Evolutionary conservation across 768 basidiomycete species (phyloP).

Genomic region (Amanita polypyramis): DNA sequence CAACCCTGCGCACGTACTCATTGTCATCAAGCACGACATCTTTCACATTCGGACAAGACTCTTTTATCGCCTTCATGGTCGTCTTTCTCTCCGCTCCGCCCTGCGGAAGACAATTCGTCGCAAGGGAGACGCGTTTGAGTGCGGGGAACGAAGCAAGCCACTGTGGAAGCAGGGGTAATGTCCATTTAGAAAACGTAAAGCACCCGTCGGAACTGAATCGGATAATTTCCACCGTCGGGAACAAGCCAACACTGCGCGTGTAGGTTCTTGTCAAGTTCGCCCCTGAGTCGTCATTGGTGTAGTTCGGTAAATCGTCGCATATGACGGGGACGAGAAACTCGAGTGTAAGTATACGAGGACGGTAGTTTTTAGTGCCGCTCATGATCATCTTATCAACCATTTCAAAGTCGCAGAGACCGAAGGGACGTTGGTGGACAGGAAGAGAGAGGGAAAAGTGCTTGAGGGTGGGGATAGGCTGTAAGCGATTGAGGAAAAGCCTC

Average conservation of each 20-base stretch:
- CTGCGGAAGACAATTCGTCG: constrained; percentile 10
- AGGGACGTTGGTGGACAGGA: constrained; percentile 13
- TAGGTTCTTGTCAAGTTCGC: background rate
- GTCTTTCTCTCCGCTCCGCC: background rate
- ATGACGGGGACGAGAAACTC: constrained; percentile 12
- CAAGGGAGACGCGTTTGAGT: constrained; percentile 10
- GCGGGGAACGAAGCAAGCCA: constrained; percentile 15
- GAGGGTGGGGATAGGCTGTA: constrained; percentile 8
- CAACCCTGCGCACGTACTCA: constrained; percentile 2
- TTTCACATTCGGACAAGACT: constrained; percentile 7
- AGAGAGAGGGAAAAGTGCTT: constrained; percentile 11
- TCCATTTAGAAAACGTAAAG: constrained; percentile 15
- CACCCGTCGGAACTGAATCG: constrained; percentile 13
- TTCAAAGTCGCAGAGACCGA: constrained; percentile 11
- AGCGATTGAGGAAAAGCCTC: constrained; percentile 9
- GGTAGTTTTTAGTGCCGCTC: background rate
- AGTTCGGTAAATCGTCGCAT: background rate
- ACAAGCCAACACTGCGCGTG: background rate
- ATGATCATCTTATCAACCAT: constrained; percentile 9
- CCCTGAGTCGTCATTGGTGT: background rate
- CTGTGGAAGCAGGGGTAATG: constrained; percentile 11
- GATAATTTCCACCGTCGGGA: constrained; percentile 7
- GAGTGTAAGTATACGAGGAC: constrained; percentile 8
- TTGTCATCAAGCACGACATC: constrained; percentile 9
- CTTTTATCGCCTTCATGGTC: constrained; percentile 7